These are phyloP conservation scores for Chamaecrista fasciculata DNA, from an alignment of 306 rosid genomes.

Conservation along the genomic window DNA sequence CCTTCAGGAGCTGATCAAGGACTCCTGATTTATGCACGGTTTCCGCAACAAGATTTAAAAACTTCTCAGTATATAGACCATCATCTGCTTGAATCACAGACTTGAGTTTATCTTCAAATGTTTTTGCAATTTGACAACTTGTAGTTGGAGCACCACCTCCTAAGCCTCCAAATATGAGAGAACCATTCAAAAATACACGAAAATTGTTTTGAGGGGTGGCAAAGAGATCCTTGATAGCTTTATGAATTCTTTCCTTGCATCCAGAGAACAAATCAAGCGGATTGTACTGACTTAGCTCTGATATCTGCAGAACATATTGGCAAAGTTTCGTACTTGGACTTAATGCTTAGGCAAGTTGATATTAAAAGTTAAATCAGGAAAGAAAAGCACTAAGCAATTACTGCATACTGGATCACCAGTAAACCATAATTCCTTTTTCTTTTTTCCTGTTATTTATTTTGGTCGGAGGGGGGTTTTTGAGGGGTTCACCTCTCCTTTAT, in stretches of 20 bases:
- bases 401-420: neutral
- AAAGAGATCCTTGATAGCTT: conserved; percentile 78
- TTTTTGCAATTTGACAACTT: conserved; percentile 44
- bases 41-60: conserved; percentile 71
- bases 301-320: conserved; percentile 53
- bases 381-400: conserved; percentile 16
- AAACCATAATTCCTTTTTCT: neutral
- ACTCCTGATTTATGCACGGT: conserved; percentile 59
- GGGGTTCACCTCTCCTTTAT: conserved; percentile 64
- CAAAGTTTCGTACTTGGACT: conserved; percentile 22
- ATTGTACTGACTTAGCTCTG: conserved; percentile 67
- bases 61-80: conserved; percentile 55
- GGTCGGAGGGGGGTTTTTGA: neutral
- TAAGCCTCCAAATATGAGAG: conserved; percentile 75
- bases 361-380: conserved; percentile 20
- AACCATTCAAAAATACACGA: conserved; percentile 84
- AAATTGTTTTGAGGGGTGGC: conserved; percentile 90
- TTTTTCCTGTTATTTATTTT: neutral
- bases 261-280: conserved; percentile 91
- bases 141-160: conserved; percentile 75
- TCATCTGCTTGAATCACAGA: conserved; percentile 54
- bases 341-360: conserved; percentile 23
- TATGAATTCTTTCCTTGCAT: conserved; percentile 69
- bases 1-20: conserved; percentile 67
- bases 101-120: conserved; percentile 84